Base-by-base conservation (phyloP, 805 yeast genomes). In the Sugiyamaella floridensis region DNA sequence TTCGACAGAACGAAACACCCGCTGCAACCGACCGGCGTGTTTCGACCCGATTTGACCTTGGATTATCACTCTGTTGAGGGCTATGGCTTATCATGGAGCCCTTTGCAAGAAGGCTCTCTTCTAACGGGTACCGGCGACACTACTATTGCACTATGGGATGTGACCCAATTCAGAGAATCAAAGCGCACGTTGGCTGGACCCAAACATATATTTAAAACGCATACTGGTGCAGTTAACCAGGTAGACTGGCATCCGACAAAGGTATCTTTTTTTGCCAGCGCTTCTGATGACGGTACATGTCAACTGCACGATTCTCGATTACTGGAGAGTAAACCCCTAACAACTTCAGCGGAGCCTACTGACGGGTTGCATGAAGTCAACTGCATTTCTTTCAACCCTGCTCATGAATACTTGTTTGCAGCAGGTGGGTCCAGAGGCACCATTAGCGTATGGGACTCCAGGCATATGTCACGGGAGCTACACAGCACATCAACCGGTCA, bases 1-100 rank as follows among this genome's bases (percentile, higher is more conserved):
- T 87, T 83, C 67, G 95, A 90, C 66, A 75, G 93, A 59, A 89
- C 97, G 0, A 89, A 87, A 64, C 95, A 88, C 65, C 76, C 89
- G 1, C 70, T 76, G 11, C 70, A 68, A 43, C 75, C 77, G 2
- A 52, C 68, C 5, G 67, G 67, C 20, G 54, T 53, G 15, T 70
- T 70, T 60, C 72, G 73, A 58, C 82, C 81, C 4, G 85, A 85
- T 51, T 70, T 82, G 14, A 66, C 73, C 8, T 70, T 83, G n/a
- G 58, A 61, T 5, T 70, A 69, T 11, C 73, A 76, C 57, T 56
- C 63, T 2, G 65, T 69, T 14, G 96, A 65, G 45, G 70, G 63
- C 6, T 80, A 82, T 66, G 88, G 90, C 0, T 60, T 88, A 4
- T 78, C 80, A 53, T 90, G 97, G 96, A 89, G 87, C 62, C 64